These are phyloP conservation scores for Magnolia sinica DNA, from an alignment of 164 flowering plant species.

Conservation along the genomic window DNA sequence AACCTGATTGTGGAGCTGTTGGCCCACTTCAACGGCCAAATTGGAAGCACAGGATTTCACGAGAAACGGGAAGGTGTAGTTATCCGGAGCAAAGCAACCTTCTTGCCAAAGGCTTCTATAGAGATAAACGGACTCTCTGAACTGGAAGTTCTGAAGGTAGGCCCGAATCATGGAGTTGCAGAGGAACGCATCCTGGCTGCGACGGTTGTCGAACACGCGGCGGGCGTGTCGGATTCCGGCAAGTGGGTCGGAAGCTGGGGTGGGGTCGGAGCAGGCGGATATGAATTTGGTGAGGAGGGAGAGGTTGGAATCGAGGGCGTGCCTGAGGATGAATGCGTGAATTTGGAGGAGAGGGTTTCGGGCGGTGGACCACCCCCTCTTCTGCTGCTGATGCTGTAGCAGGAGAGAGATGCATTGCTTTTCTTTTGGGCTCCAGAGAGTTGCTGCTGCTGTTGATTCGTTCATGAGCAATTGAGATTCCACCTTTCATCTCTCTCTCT, in stretches of 20 bases:
- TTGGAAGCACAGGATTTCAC: constrained; percentile 48
- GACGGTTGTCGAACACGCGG: constrained; percentile 44
- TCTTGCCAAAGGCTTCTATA: constrained; percentile 41
- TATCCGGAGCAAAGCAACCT: constrained; percentile 43
- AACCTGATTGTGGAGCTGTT: constrained; percentile 49
- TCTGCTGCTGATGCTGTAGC: constrained; percentile 17
- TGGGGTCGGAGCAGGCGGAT: constrained; percentile 33
- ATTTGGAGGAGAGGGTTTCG: constrained; percentile 51
- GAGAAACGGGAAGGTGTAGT: constrained; percentile 49
- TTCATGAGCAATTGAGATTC: too few relatives aligned
- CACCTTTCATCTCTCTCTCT: too few relatives aligned
- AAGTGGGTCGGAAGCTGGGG: constrained; percentile 16
- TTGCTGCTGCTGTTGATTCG: background rate
- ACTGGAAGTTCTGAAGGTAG: constrained; percentile 39
- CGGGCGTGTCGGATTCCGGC: constrained; percentile 50
- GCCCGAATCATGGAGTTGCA: constrained; percentile 73
- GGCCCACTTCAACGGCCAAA: constrained; percentile 41
- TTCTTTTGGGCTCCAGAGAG: constrained; percentile 50
- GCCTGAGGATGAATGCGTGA: constrained; percentile 68
- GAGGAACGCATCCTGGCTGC: constrained; percentile 46
- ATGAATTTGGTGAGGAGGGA: constrained; percentile 63
- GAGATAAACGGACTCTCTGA: constrained; percentile 37
- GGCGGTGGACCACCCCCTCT: constrained; percentile 10
- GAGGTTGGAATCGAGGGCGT: constrained; percentile 49
- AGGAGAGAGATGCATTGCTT: constrained; percentile 58